phyloP scores from a whole-genome alignment of 1,139 yeast genomes.

The Groenewaldozyma auringiensis region DNA sequence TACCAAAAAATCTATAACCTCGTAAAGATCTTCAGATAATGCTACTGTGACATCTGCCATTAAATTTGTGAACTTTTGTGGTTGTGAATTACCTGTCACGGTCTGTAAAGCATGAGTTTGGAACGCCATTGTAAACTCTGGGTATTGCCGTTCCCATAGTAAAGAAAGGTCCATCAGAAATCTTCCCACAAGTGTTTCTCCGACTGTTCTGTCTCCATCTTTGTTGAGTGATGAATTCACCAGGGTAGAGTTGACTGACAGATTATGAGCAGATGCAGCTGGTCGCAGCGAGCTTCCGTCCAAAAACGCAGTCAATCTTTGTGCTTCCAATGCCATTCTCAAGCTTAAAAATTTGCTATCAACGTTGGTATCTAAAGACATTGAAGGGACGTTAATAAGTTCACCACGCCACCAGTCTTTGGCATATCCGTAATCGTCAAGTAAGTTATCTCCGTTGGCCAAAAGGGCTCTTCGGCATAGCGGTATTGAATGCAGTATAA shows the following conservation, averaged over 20 bases:
- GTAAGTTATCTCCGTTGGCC: slow-evolving; percentile 26
- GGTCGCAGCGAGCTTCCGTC: slow-evolving; percentile 36
- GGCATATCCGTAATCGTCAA: slow-evolving; percentile 34
- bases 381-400: slow-evolving; percentile 14
- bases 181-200: slow-evolving; percentile 19
- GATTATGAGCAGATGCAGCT: slow-evolving; percentile 34
- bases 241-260: slow-evolving; percentile 22
- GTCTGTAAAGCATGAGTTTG: slow-evolving; percentile 17
- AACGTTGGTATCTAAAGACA: slow-evolving; percentile 10
- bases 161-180: slow-evolving; percentile 15
- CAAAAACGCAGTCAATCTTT: slow-evolving; percentile 39
- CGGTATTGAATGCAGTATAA: slow-evolving; percentile 40
- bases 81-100: slow-evolving; percentile 6
- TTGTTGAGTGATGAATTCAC: slow-evolving; percentile 23
- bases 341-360: slow-evolving; percentile 16
- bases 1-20: slow-evolving; percentile 23
- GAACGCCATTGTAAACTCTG: slow-evolving; percentile 15
- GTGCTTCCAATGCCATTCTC: slow-evolving; percentile 33
- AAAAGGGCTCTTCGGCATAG: slow-evolving; percentile 33
- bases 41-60: slow-evolving; percentile 23
- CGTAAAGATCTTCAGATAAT: slow-evolving; percentile 19
- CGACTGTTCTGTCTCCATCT: slow-evolving; percentile 13
- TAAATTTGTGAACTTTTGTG: slow-evolving; percentile 17
- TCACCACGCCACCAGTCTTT: slow-evolving; percentile 41
- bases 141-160: slow-evolving; percentile 13